phyloP scores from a whole-genome alignment of 345 rosid species.

The thale cress (Arabidopsis thaliana) region DNA sequence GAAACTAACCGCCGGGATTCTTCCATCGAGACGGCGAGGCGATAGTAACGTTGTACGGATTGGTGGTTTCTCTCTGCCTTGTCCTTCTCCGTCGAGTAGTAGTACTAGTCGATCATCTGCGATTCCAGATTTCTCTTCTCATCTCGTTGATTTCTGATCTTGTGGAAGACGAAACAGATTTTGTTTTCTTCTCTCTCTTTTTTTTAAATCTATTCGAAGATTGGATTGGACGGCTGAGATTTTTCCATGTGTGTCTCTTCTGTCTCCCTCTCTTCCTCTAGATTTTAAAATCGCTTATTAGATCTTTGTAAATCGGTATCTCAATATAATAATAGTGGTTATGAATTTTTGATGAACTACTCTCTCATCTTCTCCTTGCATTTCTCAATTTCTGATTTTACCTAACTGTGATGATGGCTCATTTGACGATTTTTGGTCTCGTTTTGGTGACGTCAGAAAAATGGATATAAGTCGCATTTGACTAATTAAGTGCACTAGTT shows the following conservation, averaged over 20 bases:
- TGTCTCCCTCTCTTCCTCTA: background rate
- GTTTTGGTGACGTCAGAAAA: background rate
- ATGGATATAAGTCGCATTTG: background rate
- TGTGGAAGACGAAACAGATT: background rate
- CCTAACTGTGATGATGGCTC: background rate
- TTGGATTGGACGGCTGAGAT: conserved; percentile 20
- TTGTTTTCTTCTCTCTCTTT: background rate
- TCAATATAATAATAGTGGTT: background rate
- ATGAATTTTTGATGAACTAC: too few species aligned
- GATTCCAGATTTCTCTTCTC: conserved; percentile 44
- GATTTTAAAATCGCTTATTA: background rate
- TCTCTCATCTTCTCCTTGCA: too few species aligned
- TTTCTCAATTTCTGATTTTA: background rate
- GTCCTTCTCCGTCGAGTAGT: conserved; percentile 39
- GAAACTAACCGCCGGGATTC: conserved; percentile 47
- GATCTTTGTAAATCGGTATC: conserved; percentile 31
- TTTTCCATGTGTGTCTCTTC: conserved; percentile 12
- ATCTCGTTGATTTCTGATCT: conserved; percentile 46
- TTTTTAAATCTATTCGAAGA: conserved; percentile 11
- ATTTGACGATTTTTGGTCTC: background rate
- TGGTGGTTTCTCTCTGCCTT: conserved; percentile 37
- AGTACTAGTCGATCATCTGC: conserved; percentile 22
- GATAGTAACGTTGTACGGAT: conserved; percentile 22
- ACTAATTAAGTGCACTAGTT: background rate
- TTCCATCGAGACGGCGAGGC: conserved; percentile 42